Percentiles rank a stretch among this genome's conserved stretches.
Evolutionary conservation across 2,329 filamentous ascomycete species (phyloP).

Genomic region (Escovopsis sp.): DNA sequence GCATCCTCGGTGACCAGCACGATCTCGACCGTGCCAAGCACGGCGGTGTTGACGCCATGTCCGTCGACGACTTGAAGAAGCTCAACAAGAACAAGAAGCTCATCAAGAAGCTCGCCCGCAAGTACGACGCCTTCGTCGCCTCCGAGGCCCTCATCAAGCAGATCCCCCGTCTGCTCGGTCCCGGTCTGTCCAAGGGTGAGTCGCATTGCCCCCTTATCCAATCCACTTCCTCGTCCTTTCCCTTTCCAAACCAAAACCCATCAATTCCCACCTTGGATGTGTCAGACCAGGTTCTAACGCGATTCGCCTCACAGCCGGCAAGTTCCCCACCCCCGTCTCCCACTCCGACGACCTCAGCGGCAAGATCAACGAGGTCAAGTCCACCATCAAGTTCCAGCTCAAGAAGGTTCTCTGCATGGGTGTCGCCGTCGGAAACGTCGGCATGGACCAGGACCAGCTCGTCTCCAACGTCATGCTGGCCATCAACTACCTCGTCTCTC

Average conservation of each 20-base stretch:
- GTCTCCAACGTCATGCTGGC: slow-evolving; percentile 98
- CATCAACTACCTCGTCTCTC: slow-evolving; percentile 99
- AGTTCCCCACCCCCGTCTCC: slow-evolving; percentile 98
- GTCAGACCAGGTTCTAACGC: too few relatives aligned
- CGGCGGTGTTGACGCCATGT: slow-evolving; percentile 97
- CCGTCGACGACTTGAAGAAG: slow-evolving; percentile 98
- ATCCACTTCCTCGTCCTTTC: slow-evolving; percentile 3
- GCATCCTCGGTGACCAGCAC: slow-evolving; percentile 63
- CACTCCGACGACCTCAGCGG: slow-evolving; percentile 84
- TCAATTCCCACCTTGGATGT: neutral
- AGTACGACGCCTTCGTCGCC: slow-evolving; percentile 98
- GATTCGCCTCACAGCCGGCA: slow-evolving; percentile 53
- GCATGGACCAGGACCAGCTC: slow-evolving; percentile 91
- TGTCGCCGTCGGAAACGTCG: slow-evolving; percentile 97
- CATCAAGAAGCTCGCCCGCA: slow-evolving; percentile 99
- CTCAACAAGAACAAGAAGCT: slow-evolving; percentile 99
- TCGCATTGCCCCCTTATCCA: slow-evolving; percentile 20
- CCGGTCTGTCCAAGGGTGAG: slow-evolving; percentile 91
- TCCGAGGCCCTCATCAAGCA: slow-evolving; percentile 98
- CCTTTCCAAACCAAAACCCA: neutral
- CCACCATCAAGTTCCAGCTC: slow-evolving; percentile 99
- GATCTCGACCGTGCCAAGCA: slow-evolving; percentile 99
- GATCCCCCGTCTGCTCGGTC: slow-evolving; percentile 98
- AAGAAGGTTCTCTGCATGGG: slow-evolving; percentile 99
- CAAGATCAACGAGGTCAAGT: slow-evolving; percentile 99